Base-by-base conservation (phyloP, 345 rosid species). In the Theobroma cacao region DNA sequence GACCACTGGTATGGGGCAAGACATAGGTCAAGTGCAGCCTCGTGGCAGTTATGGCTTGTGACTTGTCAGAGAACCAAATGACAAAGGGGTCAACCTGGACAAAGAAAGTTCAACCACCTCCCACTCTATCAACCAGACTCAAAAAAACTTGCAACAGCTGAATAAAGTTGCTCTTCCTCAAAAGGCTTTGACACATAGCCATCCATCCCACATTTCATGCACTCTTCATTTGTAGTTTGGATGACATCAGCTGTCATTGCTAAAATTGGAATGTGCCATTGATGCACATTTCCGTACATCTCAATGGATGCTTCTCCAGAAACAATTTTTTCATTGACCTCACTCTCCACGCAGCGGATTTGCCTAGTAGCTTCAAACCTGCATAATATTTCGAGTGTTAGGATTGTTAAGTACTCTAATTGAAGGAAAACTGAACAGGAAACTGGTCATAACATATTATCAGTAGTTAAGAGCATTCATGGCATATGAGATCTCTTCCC, bases 181-280 rank as follows among this genome's bases (percentile, higher is more conserved):
- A 95, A 91, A 15, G 98, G 98, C 84, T 95, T 95, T 1, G 93
- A 85, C 24, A 95, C 95, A 64, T 85, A 91, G 75, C 85, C 95
- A 85, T 95, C 94, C 97, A 95, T 95, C 77, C 98, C 98, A 76
- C 94, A 92, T 80, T 86, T 86, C 80, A 86, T 28, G 80, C 97
- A 93, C 76, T 88, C 81, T 79, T 93, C 97, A 43, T 87, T 86
- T 55, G 93, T 91, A 77, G 91, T 94, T 80, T 91, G 97, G 80
- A 86, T 92, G 70, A 93, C 97, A 77, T 95, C 98, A 69, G 98
- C 98, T 41, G 98, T 93, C 97, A 95, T 93, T 30, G 97, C 97
- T 84, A 95, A 78, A 84, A 95, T 91, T 2, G 98, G 98, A 36
- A 89, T 80, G 63, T 83, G 94, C 97, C 97, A 92, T 63, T 75